Conservation (phyloP, 768 basidiomycete genomes). For the Pleurotus giganteus region DNA sequence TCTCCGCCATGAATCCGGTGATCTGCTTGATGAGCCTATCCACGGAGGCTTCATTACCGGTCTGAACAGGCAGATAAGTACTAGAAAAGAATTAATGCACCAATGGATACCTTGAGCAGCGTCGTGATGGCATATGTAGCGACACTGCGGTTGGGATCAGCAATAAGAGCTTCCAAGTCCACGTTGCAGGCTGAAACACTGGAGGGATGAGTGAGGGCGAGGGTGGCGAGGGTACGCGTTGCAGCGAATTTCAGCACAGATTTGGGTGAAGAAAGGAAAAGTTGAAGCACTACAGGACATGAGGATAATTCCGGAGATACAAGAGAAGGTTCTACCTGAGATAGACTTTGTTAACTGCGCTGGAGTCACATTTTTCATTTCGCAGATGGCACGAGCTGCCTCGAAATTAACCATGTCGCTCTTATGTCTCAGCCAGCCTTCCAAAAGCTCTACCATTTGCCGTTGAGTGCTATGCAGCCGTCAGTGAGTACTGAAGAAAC, state of each 20-base stretch:
- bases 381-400: conserved; percentile 95
- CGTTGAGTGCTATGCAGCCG: conserved; percentile 66
- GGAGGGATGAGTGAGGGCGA: conserved; percentile 82
- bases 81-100: background rate
- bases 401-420: conserved; percentile 99
- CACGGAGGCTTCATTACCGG: conserved; percentile 98
- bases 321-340: conserved; percentile 54
- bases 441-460: conserved; percentile 91
- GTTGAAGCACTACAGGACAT: conserved; percentile 68
- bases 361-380: conserved; percentile 82
- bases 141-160: conserved; percentile 92
- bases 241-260: conserved; percentile 96
- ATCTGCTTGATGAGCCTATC: conserved; percentile 99
- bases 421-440: conserved; percentile 96
- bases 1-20: conserved; percentile 97
- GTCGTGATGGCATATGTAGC: conserved; percentile 99
- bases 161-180: conserved; percentile 94
- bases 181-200: conserved; percentile 92
- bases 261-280: conserved; percentile 96
- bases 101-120: conserved; percentile 72
- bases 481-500: background rate
- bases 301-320: conserved; percentile 9
- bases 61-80: conserved; percentile 45
- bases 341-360: conserved; percentile 85
- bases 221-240: conserved; percentile 87